phyloP scores from a whole-genome alignment of 768 basidiomycete species.

The Calvatia gigantea region DNA sequence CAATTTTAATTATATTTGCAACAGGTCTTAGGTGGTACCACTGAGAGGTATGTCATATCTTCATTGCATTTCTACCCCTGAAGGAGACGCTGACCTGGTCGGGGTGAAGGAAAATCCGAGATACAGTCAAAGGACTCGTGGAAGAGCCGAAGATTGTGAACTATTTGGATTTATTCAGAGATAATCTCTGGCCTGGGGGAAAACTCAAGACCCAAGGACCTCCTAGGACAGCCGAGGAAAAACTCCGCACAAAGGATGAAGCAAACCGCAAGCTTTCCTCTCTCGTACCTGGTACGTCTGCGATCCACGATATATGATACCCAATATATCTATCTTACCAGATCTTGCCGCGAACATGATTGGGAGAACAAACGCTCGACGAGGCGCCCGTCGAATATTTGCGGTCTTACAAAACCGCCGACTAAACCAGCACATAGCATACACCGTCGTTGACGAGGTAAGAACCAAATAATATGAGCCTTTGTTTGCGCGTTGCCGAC shows the following conservation, averaged over 20 bases:
- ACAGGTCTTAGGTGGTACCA: conserved; percentile 92
- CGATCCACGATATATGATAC: neutral
- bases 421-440: conserved; percentile 90
- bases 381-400: conserved; percentile 90
- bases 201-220: conserved; percentile 53
- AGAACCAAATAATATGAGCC: conserved; percentile 13
- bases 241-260: conserved; percentile 73
- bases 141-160: conserved; percentile 70
- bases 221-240: conserved; percentile 81
- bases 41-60: conserved; percentile 70
- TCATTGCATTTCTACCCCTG: neutral
- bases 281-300: conserved; percentile 76
- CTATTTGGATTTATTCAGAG: conserved; percentile 63
- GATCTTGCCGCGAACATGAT: conserved; percentile 98
- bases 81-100: conserved; percentile 7
- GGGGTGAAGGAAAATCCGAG: conserved; percentile 82
- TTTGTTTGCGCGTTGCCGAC: neutral
- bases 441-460: conserved; percentile 90
- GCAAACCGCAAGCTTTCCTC: conserved; percentile 89
- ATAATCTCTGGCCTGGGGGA: conserved; percentile 85
- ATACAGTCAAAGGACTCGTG: conserved; percentile 60
- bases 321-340: conserved; percentile 25
- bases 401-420: conserved; percentile 91
- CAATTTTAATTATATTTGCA: conserved; percentile 95
- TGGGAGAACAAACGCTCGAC: conserved; percentile 90